Percentiles rank a stretch among this genome's conserved stretches.
Evolutionary conservation across 306 rosid species (phyloP).

Genomic region (Medicago arabica): DNA sequence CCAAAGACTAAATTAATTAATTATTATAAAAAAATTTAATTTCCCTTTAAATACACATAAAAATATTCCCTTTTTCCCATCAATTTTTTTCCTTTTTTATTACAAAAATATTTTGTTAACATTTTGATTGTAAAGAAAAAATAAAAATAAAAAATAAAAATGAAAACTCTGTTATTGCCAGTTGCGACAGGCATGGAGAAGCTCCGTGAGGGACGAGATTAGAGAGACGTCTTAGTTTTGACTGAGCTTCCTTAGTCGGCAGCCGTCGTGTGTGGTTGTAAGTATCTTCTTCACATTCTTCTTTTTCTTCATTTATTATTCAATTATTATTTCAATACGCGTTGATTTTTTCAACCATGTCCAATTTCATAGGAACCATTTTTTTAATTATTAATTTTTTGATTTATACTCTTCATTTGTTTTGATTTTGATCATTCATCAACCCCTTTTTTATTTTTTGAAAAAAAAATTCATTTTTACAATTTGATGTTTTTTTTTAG

Average conservation of each 20-base stretch:
- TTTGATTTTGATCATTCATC: background rate
- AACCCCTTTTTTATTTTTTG: background rate
- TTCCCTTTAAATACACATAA: too few species aligned
- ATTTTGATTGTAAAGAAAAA: background rate
- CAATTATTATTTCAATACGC: background rate
- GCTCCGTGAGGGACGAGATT: background rate
- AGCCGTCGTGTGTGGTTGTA: background rate
- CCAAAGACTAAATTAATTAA: too few species aligned
- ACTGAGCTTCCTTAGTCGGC: constrained; percentile 19
- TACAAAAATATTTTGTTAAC: background rate
- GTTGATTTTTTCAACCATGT: constrained; percentile 4
- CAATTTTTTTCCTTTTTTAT: too few species aligned
- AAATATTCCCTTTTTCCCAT: too few species aligned
- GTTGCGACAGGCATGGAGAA: background rate
- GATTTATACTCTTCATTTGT: background rate
- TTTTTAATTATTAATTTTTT: background rate
- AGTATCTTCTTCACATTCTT: background rate
- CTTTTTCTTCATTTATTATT: background rate
- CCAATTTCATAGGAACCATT: background rate
- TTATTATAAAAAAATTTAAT: too few species aligned
- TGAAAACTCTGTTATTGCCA: background rate
- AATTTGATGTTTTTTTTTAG: background rate
- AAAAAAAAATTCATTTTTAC: background rate
- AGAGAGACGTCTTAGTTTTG: background rate
- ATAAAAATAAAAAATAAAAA: background rate